phyloP scores from a whole-genome alignment of 108 stramenopile species.

The Schizochytrium sp. region DNA sequence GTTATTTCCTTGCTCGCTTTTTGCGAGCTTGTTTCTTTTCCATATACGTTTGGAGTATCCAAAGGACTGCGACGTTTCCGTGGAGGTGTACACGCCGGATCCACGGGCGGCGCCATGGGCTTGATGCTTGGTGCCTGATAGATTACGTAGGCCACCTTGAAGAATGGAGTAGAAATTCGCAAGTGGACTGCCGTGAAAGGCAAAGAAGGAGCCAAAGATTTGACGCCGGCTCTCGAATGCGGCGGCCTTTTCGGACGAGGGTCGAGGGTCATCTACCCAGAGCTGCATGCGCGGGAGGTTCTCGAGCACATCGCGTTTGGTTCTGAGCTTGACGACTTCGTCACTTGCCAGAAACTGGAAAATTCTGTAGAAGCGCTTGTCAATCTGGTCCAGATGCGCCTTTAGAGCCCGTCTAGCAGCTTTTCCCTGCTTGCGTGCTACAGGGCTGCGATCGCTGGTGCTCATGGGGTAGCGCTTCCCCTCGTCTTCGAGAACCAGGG shows the following conservation, averaged over 20 bases:
- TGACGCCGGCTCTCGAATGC: neutral
- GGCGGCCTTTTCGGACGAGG: neutral
- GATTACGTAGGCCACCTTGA: neutral
- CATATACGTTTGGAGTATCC: neutral
- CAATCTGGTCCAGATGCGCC: neutral
- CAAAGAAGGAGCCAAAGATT: neutral
- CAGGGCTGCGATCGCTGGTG: no score
- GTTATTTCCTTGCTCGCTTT: neutral
- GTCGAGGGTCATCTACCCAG: neutral
- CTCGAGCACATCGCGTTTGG: neutral
- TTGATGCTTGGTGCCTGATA: neutral
- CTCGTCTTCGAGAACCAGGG: neutral
- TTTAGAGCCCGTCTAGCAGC: neutral
- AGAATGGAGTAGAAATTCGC: neutral
- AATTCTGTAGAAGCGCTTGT: neutral
- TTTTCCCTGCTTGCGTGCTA: no score
- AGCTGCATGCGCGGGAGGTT: neutral
- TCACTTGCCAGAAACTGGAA: neutral
- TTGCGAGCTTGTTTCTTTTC: neutral
- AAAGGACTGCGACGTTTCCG: neutral
- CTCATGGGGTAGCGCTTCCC: no score
- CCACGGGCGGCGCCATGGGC: neutral
- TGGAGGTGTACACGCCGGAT: neutral
- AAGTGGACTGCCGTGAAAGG: neutral
- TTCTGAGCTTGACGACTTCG: neutral